Percentiles rank a stretch among this genome's conserved stretches.
Conservation (phyloP, 306 rosid genomes). For the Citrullus colocynthis region DNA sequence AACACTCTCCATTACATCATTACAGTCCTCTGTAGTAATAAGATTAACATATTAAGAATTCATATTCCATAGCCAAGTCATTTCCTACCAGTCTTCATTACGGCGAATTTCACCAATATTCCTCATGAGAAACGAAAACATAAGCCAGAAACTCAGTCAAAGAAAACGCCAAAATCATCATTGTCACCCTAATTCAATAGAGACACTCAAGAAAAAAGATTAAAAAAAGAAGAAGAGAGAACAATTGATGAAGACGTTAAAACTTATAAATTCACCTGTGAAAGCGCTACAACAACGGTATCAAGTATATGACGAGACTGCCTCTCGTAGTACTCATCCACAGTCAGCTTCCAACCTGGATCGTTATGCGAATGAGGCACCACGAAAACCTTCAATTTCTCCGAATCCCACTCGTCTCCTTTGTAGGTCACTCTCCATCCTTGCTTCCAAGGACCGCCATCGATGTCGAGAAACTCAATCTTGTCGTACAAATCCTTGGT, state of each 20-base stretch:
- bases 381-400: constrained; percentile 75
- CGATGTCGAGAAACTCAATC: constrained; percentile 67
- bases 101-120: neutral
- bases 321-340: constrained; percentile 73
- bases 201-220: neutral
- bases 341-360: constrained; percentile 97
- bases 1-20: neutral
- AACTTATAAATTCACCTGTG: constrained; percentile 34
- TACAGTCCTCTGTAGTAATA: neutral
- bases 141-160: neutral
- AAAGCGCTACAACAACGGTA: constrained; percentile 73
- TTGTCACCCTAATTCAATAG: neutral
- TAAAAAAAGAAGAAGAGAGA: neutral
- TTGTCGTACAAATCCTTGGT: constrained; percentile 70
- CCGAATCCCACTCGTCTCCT: constrained; percentile 89
- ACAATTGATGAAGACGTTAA: neutral
- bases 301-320: constrained; percentile 81
- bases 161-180: neutral
- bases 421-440: constrained; percentile 78
- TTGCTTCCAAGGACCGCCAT: constrained; percentile 96
- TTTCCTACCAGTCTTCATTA: neutral
- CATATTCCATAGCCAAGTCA: neutral
- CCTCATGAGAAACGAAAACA: neutral
- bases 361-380: constrained; percentile 98
- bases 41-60: neutral